Evolutionary conservation across 2,329 filamentous ascomycete genomes (phyloP).

Genomic region (Sporothrix brunneoviolacea): DNA sequence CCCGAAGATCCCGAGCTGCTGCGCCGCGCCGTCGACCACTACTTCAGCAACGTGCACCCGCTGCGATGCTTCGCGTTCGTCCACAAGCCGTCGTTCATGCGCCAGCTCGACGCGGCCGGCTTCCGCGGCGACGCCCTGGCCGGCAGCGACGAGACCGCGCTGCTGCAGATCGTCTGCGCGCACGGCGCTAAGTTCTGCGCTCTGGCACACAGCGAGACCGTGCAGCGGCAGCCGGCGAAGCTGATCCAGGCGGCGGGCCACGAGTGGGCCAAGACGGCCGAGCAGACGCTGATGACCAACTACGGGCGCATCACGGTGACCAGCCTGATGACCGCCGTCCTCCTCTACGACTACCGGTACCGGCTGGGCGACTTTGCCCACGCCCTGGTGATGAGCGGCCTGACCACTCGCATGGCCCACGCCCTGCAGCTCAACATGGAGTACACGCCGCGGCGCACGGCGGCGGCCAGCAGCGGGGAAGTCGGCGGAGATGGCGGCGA

Average conservation of each 20-base stretch:
- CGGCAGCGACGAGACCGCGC: conserved; percentile 15
- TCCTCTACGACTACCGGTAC: conserved; percentile 13
- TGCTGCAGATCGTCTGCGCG: conserved; percentile 18
- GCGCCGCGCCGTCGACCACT: conserved; percentile 17
- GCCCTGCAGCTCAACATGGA: conserved; percentile 15
- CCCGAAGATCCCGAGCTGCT: conserved; percentile 1
- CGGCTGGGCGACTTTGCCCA: conserved; percentile 12
- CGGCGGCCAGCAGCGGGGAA: neutral
- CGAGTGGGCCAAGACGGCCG: conserved; percentile 11
- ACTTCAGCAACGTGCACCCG: conserved; percentile 20
- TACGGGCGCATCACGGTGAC: conserved; percentile 9
- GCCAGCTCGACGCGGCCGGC: conserved; percentile 15
- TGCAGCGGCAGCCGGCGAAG: neutral
- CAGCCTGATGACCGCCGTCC: conserved; percentile 11
- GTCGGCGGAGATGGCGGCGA: conserved; percentile 24
- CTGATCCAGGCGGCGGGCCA: conserved; percentile 5
- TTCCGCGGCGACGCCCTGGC: neutral
- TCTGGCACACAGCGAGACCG: neutral
- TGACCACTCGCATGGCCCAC: conserved; percentile 13
- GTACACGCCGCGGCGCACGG: neutral
- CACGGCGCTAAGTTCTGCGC: conserved; percentile 27
- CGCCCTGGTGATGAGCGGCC: conserved; percentile 10
- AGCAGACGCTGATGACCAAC: conserved; percentile 4
- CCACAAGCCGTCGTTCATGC: conserved; percentile 20
- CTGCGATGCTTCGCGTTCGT: conserved; percentile 21